These are phyloP conservation scores for Rhynchospora pubera DNA, from an alignment of 176 grass and related monocot genomes.

Conservation along the genomic window DNA sequence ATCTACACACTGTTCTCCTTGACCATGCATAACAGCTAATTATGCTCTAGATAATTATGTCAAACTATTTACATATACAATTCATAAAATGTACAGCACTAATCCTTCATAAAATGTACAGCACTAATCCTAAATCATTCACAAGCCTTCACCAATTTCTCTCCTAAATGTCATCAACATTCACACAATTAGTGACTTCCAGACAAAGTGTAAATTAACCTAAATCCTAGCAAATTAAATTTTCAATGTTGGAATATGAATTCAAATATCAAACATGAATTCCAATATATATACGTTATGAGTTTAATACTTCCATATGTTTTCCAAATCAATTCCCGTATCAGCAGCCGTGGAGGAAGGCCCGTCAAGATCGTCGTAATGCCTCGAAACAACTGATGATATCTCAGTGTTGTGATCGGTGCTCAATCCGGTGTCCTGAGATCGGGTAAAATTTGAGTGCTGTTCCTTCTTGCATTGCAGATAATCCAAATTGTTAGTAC, in stretches of 20 bases:
- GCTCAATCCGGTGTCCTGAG: constrained; percentile 17
- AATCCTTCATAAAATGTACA: no score
- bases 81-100: constrained; percentile 9
- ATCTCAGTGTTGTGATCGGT: constrained; percentile 26
- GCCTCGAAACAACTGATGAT: constrained; percentile 25
- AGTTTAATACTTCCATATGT: constrained; percentile 28
- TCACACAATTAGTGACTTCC: not conserved
- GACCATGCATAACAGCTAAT: not conserved
- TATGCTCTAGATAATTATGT: not conserved
- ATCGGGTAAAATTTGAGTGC: constrained; percentile 16
- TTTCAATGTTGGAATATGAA: not conserved
- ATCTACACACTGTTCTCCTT: constrained; percentile 20
- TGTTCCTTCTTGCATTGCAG: constrained; percentile 29
- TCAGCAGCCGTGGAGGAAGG: constrained; percentile 6
- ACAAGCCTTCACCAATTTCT: constrained; percentile 15
- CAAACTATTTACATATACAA: constrained; percentile 23
- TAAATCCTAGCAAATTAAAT: constrained; percentile 24
- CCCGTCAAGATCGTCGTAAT: constrained; percentile 20
- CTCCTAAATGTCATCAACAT: constrained; percentile 1
- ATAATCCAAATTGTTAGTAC: constrained; percentile 8
- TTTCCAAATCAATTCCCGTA: constrained; percentile 20
- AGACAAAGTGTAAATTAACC: constrained; percentile 5
- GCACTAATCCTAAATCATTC: constrained; percentile 10
- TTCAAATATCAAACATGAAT: constrained; percentile 1
- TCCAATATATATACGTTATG: not conserved